Evolutionary conservation across 1,139 yeast species (phyloP).

Genomic region (Debaryomyces subglobosus): DNA sequence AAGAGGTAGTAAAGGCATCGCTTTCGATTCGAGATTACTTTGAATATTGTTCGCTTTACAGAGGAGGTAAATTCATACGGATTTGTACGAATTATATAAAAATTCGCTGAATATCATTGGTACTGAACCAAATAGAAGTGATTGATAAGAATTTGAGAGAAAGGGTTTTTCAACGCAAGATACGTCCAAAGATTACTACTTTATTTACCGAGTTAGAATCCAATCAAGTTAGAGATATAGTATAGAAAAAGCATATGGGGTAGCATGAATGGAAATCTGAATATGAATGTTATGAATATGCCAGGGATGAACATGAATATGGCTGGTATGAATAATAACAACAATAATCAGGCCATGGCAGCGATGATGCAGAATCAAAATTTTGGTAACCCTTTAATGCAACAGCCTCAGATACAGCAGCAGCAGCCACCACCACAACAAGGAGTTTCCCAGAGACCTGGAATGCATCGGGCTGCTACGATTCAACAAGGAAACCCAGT

Average conservation of each 20-base stretch:
- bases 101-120: background rate
- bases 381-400: constrained; percentile 11
- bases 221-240: background rate
- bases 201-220: background rate
- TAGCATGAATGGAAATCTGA: constrained; percentile 14
- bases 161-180: constrained; percentile 1
- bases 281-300: constrained; percentile 12
- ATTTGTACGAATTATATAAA: background rate
- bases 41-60: background rate
- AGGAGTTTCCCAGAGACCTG: constrained; percentile 21
- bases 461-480: constrained; percentile 24
- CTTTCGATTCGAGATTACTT: background rate
- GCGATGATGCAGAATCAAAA: constrained; percentile 15
- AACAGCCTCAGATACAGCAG: constrained; percentile 10
- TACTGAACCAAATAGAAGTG: background rate
- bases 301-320: constrained; percentile 13
- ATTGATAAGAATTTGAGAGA: background rate
- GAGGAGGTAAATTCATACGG: background rate
- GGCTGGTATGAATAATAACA: constrained; percentile 13
- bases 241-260: background rate
- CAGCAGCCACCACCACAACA: constrained; percentile 12
- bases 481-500: constrained; percentile 19
- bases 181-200: background rate
- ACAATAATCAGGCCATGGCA: constrained; percentile 13
- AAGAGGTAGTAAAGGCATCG: background rate